Evolutionary conservation across 768 basidiomycete species (phyloP).

Genomic region (Tricholoma matsutake): DNA sequence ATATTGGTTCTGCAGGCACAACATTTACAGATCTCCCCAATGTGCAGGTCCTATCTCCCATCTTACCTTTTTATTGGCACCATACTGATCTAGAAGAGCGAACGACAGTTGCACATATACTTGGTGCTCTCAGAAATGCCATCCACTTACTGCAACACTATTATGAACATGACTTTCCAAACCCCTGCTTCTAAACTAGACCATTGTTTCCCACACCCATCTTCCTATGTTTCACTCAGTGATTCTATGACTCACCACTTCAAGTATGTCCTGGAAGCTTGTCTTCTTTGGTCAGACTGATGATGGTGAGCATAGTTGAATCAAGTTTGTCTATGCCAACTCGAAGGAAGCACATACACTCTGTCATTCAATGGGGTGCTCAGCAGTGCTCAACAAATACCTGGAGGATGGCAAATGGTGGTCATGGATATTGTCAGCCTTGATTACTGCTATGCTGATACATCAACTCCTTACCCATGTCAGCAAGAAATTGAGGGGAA

Average conservation of each 20-base stretch:
- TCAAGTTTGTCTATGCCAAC: neutral
- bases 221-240: neutral
- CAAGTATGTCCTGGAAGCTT: conserved; percentile 7
- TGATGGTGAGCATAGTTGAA: neutral
- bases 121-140: conserved; percentile 26
- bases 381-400: neutral
- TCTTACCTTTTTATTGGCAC: conserved; percentile 22
- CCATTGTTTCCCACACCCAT: neutral
- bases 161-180: conserved; percentile 14
- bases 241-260: neutral
- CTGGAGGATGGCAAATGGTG: neutral
- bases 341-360: neutral
- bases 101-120: conserved; percentile 14
- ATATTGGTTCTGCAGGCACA: conserved; percentile 25
- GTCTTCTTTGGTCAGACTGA: neutral
- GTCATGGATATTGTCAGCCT: neutral
- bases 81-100: conserved; percentile 12
- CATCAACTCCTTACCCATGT: neutral
- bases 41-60: conserved; percentile 22
- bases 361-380: neutral
- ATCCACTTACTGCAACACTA: conserved; percentile 16
- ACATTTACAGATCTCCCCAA: conserved; percentile 19
- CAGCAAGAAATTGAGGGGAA: neutral
- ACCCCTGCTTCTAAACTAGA: neutral
- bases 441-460: neutral